phyloP scores from a whole-genome alignment of 192 early-diverging fungal genomes.

The Linnemannia elongata region DNA sequence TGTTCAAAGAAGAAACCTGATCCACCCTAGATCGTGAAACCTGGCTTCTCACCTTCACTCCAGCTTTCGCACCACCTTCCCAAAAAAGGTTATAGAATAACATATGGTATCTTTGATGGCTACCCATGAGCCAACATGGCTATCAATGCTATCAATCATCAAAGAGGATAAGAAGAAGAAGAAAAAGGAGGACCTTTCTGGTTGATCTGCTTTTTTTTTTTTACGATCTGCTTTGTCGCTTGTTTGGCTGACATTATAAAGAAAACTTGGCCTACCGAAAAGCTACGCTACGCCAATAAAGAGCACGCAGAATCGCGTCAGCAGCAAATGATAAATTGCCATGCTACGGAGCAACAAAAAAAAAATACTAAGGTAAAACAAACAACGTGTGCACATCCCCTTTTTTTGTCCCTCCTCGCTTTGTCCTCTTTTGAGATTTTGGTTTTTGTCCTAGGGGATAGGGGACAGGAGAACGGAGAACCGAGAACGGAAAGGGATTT shows the following conservation, averaged over 20 bases:
- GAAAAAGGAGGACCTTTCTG: neutral
- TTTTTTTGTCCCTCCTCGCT: too few relatives aligned
- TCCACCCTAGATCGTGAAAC: neutral
- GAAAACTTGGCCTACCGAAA: neutral
- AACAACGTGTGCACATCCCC: too few relatives aligned
- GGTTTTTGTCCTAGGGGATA: too few relatives aligned
- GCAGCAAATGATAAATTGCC: neutral
- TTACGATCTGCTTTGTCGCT: neutral
- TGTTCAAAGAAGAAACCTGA: neutral
- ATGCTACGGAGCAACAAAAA: too few relatives aligned
- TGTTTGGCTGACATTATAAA: neutral
- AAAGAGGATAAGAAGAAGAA: neutral
- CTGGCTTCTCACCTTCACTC: too few relatives aligned
- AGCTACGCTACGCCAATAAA: neutral
- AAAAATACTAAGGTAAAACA: too few relatives aligned
- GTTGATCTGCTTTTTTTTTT: neutral
- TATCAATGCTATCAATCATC: neutral
- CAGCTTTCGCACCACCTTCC: neutral
- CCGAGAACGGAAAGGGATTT: neutral
- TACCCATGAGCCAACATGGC: neutral
- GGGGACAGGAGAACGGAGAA: too few relatives aligned
- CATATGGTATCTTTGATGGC: neutral
- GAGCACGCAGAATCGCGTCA: conserved; percentile 1
- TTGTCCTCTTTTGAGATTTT: too few relatives aligned
- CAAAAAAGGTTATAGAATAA: neutral